Base-by-base conservation (phyloP, 2,329 filamentous ascomycete genomes). In the Aureobasidium sp. region DNA sequence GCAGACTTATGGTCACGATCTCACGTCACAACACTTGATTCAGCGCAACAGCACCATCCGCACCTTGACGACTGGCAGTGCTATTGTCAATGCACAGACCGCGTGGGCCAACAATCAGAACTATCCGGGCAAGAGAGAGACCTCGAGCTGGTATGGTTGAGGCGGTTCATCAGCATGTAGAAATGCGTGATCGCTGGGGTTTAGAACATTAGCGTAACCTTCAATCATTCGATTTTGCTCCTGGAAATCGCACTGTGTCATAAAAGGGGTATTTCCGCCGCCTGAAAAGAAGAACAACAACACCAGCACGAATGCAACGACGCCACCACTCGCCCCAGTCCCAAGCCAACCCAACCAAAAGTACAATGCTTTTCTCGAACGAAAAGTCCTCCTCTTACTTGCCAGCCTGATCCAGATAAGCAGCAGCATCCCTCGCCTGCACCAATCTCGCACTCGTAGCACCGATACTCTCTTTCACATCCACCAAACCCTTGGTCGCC, bases 381-480 rank as follows among this genome's bases (percentile, higher is more conserved):
- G 48, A 27, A 37, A 10, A 2, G 7, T 8, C 6, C 7, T 5
- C 13, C 15, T 17, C 23, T 59, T 44, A 60, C 36, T 51, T 60
- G 23, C 34, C 57, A 41, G n/a, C 17, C 53, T 65, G 68, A 32
- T 70, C 74, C 66, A 78, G 47, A 68, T 76, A 75, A 61, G 66
- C 71, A 58, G 74, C 75, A 32, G 76, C 76, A 56, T 70, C 71
- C 52, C 69, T 72, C 46, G 71, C 74, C 70, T 73, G 72, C 70
- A 79, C 78, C 70, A 80, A 67, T 70, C 73, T 70, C 66, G 73
- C 77, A 66, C 77, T 75, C 64, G 77, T 79, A 69, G 75, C 75
- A 2, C 75, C 75, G 64, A 80, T 67, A 15, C 74, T 75, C 46
- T 72, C 70, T 64, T 78, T 78, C 67, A 81, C 66, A 65, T 65